phyloP scores from a whole-genome alignment of 139 green algal species.

The Cymbomonas tetramitiformis region DNA sequence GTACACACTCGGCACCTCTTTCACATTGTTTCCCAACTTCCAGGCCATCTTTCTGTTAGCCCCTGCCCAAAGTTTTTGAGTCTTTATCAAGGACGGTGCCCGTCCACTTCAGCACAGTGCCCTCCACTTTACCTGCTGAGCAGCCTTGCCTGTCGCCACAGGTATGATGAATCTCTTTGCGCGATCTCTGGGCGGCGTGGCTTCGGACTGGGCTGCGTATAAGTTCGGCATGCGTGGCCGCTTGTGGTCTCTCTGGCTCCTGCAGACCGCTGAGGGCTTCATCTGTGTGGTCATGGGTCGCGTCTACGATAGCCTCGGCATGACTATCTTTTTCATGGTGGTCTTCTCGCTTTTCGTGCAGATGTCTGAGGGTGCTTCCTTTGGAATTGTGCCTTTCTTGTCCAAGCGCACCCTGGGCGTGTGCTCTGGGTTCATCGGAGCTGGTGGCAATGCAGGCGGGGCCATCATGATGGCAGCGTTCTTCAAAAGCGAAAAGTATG shows the following conservation, averaged over 20 bases:
- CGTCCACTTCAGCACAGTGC: too few relatives aligned
- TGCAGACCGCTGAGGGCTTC: conserved; percentile 53
- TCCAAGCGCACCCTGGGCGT: conserved; percentile 64
- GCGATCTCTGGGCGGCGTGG: conserved; percentile 54
- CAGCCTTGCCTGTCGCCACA: too few relatives aligned
- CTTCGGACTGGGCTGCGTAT: conserved; percentile 37
- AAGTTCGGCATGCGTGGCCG: conserved; percentile 54
- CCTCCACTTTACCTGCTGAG: too few relatives aligned
- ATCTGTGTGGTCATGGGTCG: conserved; percentile 63
- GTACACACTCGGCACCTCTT: too few relatives aligned
- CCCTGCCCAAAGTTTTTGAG: too few relatives aligned
- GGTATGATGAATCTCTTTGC: conserved; percentile 83
- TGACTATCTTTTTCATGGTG: conserved; percentile 64
- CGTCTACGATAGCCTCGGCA: conserved; percentile 35
- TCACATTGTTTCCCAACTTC: too few relatives aligned
- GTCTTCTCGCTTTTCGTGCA: conserved; percentile 65
- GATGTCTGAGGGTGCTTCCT: conserved; percentile 37
- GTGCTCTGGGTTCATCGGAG: conserved; percentile 70
- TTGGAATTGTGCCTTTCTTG: conserved; percentile 76
- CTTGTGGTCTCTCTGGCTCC: conserved; percentile 49
- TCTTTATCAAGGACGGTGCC: too few relatives aligned
- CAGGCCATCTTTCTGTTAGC: too few relatives aligned
- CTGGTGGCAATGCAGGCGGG: conserved; percentile 73
- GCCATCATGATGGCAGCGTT: conserved; percentile 75
- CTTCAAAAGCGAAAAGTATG: conserved; percentile 48